phyloP scores from a whole-genome alignment of 495 filamentous ascomycete species.

The Penicillium psychrofluorescens region DNA sequence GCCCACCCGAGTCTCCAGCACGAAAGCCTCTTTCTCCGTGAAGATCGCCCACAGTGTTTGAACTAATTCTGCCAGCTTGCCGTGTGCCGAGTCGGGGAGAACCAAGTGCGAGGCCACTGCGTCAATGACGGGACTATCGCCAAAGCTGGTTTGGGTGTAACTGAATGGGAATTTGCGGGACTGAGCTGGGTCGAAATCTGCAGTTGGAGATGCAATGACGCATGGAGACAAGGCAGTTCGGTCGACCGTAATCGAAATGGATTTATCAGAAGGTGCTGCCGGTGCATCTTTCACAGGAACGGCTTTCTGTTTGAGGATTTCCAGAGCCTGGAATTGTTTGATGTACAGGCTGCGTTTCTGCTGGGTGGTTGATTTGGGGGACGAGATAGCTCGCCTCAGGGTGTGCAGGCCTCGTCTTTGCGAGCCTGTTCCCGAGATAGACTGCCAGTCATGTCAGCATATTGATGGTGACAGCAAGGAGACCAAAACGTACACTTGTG shows the following conservation, averaged over 20 bases:
- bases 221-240: conserved; percentile 57
- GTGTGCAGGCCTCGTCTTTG: conserved; percentile 49
- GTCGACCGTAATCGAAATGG: conserved; percentile 59
- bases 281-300: conserved; percentile 37
- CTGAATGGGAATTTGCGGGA: conserved; percentile 55
- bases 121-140: conserved; percentile 26
- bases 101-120: conserved; percentile 44
- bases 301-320: conserved; percentile 48
- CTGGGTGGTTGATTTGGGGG: not conserved
- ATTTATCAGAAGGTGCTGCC: conserved; percentile 31
- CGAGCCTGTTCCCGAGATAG: conserved; percentile 4
- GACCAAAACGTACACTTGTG: conserved; percentile 17
- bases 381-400: conserved; percentile 22
- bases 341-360: conserved; percentile 56
- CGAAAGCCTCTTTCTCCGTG: conserved; percentile 60
- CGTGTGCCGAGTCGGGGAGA: conserved; percentile 34
- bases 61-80: conserved; percentile 43
- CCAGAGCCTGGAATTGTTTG: conserved; percentile 47
- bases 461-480: not conserved
- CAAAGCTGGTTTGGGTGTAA: conserved; percentile 32
- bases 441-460: conserved; percentile 15
- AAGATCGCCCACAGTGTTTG: conserved; percentile 52
- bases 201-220: conserved; percentile 53
- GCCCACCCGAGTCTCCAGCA: conserved; percentile 43
- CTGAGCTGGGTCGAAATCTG: conserved; percentile 24